Evolutionary conservation across 441 rosid species (phyloP).

Genomic region (Mallotus japonicus): DNA sequence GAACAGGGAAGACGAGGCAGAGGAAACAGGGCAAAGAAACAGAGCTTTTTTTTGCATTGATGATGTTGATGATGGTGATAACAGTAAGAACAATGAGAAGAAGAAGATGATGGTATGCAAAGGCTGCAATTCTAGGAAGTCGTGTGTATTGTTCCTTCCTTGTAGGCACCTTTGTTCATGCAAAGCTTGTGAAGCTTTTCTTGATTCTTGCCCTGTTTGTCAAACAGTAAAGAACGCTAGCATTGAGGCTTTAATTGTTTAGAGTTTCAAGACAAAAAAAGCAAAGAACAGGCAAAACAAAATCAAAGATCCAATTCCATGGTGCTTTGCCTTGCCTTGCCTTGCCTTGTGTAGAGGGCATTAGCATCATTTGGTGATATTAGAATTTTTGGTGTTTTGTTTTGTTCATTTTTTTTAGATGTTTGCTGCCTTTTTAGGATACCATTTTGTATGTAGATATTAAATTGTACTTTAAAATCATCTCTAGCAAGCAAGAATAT

Average conservation of each 20-base stretch:
- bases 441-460: constrained; percentile 10
- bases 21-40: constrained; percentile 14
- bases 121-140: constrained; percentile 36
- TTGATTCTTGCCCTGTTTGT: constrained; percentile 70
- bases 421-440: constrained; percentile 9
- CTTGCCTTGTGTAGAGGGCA: constrained; percentile 4
- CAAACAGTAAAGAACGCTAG: constrained; percentile 56
- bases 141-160: constrained; percentile 73
- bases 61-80: neutral
- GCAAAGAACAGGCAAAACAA: neutral
- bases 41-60: constrained; percentile 21
- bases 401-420: neutral
- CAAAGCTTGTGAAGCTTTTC: constrained; percentile 48
- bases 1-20: constrained; percentile 11
- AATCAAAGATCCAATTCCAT: constrained; percentile 20
- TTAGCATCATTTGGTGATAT: constrained; percentile 4
- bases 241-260: constrained; percentile 53
- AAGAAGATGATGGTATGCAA: constrained; percentile 31
- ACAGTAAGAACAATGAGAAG: constrained; percentile 1
- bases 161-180: constrained; percentile 90
- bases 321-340: neutral
- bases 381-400: too few relatives aligned
- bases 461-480: constrained; percentile 15
- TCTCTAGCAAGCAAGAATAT: neutral
- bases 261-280: constrained; percentile 34